These are phyloP conservation scores for Aspergillus egyptiacus DNA, from an alignment of 495 filamentous ascomycete genomes.

Conservation along the genomic window DNA sequence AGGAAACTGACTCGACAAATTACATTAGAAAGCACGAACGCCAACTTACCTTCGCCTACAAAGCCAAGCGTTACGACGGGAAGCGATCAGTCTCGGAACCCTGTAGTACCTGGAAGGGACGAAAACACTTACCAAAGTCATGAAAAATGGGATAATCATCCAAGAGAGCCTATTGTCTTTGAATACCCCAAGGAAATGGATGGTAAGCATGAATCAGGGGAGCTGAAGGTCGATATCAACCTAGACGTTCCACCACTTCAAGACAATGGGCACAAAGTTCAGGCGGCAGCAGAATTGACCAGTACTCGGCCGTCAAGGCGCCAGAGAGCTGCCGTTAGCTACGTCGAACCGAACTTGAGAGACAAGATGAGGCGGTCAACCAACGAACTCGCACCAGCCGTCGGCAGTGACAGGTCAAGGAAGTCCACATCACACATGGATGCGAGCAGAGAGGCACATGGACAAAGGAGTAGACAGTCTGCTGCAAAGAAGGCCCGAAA, in stretches of 20 bases:
- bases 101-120: background rate
- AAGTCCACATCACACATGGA: slow-evolving; percentile 28
- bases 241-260: background rate
- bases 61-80: slow-evolving; percentile 17
- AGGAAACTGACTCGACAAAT: slow-evolving; percentile 19
- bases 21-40: slow-evolving; percentile 48
- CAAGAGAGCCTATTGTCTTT: background rate
- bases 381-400: slow-evolving; percentile 67
- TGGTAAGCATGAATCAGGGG: background rate
- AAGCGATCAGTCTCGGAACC: background rate
- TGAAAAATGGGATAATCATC: background rate
- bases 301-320: slow-evolving; percentile 58
- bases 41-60: slow-evolving; percentile 30
- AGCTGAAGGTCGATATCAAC: background rate
- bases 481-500: slow-evolving; percentile 5
- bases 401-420: slow-evolving; percentile 45
- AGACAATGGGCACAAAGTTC: background rate
- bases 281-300: slow-evolving; percentile 8
- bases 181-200: background rate
- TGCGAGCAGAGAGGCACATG: slow-evolving; percentile 15
- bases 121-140: background rate
- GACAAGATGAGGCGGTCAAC: slow-evolving; percentile 84
- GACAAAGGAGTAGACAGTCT: background rate
- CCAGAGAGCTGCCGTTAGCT: slow-evolving; percentile 63
- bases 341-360: slow-evolving; percentile 77